Base-by-base conservation (phyloP, 352 stramenopile species). In the Phytophthora pistaciae region DNA sequence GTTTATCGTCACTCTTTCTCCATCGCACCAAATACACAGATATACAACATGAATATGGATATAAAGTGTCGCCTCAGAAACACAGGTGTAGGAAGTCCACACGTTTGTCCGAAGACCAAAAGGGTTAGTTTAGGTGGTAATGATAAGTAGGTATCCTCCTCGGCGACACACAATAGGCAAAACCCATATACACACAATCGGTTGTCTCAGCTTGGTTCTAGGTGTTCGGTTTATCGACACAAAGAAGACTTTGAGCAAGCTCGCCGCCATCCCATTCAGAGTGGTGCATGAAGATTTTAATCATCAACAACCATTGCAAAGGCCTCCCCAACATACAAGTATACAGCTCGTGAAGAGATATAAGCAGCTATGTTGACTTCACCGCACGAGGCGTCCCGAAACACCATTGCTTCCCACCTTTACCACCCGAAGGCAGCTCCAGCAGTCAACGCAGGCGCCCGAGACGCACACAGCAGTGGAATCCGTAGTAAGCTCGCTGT, bases 401-500 rank as follows among this genome's bases (percentile, higher is more conserved):
- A 38, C 59, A 14, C 23, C 2, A 1, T 21, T 2, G 52, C 2
- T 13, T 29, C 6, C n/a, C 29, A 65, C 33, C 20, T 20, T 73
- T 38, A 60, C 70, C 20, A 68, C 61, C 65, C 60, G 44, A 69
- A 70, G 38, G 56, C 29, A 65, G 66, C 66, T 78, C 61, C 42
- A 61, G 40, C 40, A 67, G 27, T 73, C 56, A 18, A 64, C 16
- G 27, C 29, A 31, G 58, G 10, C 40, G n/a, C 4, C 9, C n/a
- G 6, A 70, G 29, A 25, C 46, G 49, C 59, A 72, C 71, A 79
- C 75, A 81, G 73, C 80, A 79, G 64, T 66, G 68, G 60, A 83
- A 88, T 96, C 89, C 89, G 89, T 96, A 96, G 89, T 89, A 96
- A 93, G 85, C 78, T 92, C 77, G 83, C 88, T 87, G 64, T 92